Evolutionary conservation across 306 rosid species (phyloP).

Genomic region (Corylus americana): DNA sequence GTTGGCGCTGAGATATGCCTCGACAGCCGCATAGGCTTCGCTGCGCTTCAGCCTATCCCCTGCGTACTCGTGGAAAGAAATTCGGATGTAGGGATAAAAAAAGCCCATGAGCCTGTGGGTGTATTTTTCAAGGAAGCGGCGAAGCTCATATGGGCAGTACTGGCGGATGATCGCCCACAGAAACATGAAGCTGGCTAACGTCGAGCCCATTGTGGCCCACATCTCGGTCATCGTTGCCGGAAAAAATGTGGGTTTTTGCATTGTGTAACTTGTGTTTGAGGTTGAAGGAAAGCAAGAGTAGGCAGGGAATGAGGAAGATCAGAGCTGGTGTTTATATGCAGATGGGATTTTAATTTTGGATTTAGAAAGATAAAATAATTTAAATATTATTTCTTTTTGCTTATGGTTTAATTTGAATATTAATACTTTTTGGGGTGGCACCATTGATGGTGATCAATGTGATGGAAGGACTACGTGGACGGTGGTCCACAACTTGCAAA

Average conservation of each 20-base stretch:
- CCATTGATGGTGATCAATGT: slow-evolving; percentile 14
- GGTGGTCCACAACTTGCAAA: slow-evolving; percentile 30
- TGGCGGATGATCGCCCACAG: slow-evolving; percentile 78
- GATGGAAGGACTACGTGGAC: slow-evolving; percentile 47
- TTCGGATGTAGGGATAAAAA: slow-evolving; percentile 66
- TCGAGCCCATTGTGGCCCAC: slow-evolving; percentile 81
- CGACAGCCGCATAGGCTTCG: slow-evolving; percentile 73
- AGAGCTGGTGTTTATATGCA: slow-evolving; percentile 24
- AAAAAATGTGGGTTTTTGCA: slow-evolving; percentile 22
- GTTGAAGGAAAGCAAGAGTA: background rate
- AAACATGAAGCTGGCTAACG: slow-evolving; percentile 83
- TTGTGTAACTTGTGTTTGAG: background rate
- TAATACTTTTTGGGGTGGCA: slow-evolving; percentile 34
- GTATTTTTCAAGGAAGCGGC: slow-evolving; percentile 52
- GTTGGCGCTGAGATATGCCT: slow-evolving; percentile 79
- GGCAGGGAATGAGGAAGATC: slow-evolving; percentile 20
- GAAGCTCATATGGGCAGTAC: slow-evolving; percentile 73
- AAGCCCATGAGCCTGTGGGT: slow-evolving; percentile 42
- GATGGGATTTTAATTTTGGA: slow-evolving; percentile 11
- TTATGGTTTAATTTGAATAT: background rate
- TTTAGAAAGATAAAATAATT: slow-evolving; percentile 5
- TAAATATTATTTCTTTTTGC: slow-evolving; percentile 17
- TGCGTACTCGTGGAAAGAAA: slow-evolving; percentile 73
- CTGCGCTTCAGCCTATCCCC: slow-evolving; percentile 81
- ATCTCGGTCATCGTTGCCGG: slow-evolving; percentile 55